These are phyloP conservation scores for Chrysanthemum seticuspe DNA, from an alignment of 129 eudicot species.

Conservation along the genomic window DNA sequence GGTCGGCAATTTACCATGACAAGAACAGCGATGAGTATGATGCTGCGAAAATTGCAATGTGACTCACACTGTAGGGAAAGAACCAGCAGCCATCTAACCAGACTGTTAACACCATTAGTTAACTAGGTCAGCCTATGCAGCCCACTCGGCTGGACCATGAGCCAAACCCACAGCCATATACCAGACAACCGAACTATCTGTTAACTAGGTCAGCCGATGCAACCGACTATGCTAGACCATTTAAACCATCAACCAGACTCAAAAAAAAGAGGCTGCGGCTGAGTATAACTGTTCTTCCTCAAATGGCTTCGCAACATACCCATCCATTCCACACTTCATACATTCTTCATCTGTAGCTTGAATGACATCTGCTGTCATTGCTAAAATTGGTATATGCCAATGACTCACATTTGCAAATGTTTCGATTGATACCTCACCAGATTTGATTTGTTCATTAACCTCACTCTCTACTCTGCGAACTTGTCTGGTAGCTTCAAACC, in stretches of 20 bases:
- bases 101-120: not conserved
- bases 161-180: not conserved
- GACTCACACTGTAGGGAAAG: constrained; percentile 3
- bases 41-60: constrained; percentile 7
- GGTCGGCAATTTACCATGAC: constrained; percentile 19
- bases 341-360: constrained; percentile 81
- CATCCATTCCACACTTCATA: constrained; percentile 92
- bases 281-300: constrained; percentile 70
- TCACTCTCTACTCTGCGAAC: constrained; percentile 56
- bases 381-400: constrained; percentile 90
- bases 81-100: constrained; percentile 14
- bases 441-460: constrained; percentile 39
- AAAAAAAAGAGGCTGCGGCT: constrained; percentile 75
- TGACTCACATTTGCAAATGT: constrained; percentile 28
- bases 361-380: constrained; percentile 96
- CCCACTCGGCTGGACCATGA: constrained; percentile 1
- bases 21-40: constrained; percentile 16
- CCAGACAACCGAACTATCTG: not conserved
- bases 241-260: constrained; percentile 45
- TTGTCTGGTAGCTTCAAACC: constrained; percentile 83
- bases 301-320: constrained; percentile 81
- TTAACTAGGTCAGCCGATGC: not conserved
- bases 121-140: not conserved
- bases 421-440: constrained; percentile 42
- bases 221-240: not conserved